Evolutionary conservation across 1,284 basidiomycete genomes (phyloP).

Genomic region (Mixia osmundae): DNA sequence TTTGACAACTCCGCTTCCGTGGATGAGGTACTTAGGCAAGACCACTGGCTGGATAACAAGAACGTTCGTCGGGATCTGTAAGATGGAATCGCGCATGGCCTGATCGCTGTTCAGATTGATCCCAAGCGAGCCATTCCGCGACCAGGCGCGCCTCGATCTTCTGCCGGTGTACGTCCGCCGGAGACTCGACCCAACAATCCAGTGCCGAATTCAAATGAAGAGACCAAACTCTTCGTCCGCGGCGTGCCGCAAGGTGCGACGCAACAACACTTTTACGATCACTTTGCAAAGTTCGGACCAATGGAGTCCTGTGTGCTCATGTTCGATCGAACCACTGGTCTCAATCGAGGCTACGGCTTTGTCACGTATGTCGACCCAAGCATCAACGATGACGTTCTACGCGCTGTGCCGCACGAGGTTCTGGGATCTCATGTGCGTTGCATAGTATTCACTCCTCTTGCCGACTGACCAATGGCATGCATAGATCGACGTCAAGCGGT

Average conservation of each 20-base stretch:
- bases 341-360: conserved; percentile 95
- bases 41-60: conserved; percentile 81
- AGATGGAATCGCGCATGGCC: neutral
- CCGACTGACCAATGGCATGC: neutral
- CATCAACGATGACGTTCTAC: conserved; percentile 40
- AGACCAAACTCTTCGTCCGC: conserved; percentile 57
- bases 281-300: conserved; percentile 67
- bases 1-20: conserved; percentile 68
- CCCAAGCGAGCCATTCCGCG: conserved; percentile 95
- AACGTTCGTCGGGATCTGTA: conserved; percentile 48
- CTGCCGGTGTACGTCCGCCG: too few relatives aligned
- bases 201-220: conserved; percentile 50
- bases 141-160: too few relatives aligned
- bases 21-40: conserved; percentile 59
- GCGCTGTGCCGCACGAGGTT: conserved; percentile 19
- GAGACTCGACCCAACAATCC: too few relatives aligned
- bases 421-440: conserved; percentile 20
- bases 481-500: conserved; percentile 10
- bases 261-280: conserved; percentile 73
- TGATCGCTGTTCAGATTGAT: conserved; percentile 49
- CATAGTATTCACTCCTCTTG: neutral
- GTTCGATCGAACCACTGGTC: conserved; percentile 86
- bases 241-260: conserved; percentile 78
- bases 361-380: conserved; percentile 74
- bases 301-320: conserved; percentile 96